phyloP scores from a whole-genome alignment of 805 yeast species.

The Priceomyces haplophilus region DNA sequence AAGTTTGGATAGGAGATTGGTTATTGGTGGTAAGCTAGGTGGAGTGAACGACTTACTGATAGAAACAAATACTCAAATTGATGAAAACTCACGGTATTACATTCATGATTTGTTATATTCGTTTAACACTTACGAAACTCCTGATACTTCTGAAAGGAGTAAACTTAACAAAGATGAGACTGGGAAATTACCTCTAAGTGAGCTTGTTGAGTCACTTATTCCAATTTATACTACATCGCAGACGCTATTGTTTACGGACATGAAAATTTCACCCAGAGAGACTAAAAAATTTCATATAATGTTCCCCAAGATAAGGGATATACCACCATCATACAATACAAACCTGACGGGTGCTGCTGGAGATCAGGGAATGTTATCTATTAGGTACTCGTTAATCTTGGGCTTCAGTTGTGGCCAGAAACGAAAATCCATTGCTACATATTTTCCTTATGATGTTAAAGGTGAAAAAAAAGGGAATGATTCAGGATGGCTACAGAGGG shows the following conservation, averaged over 20 bases:
- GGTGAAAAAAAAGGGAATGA: conserved; percentile 24
- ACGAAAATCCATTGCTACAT: conserved; percentile 21
- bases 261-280: conserved; percentile 17
- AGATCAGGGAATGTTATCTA: conserved; percentile 38
- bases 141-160: conserved; percentile 7
- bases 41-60: conserved; percentile 34
- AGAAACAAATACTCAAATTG: conserved; percentile 14
- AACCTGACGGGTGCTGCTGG: conserved; percentile 39
- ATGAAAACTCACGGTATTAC: conserved; percentile 18
- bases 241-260: conserved; percentile 34
- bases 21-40: conserved; percentile 33
- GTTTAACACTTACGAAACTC: conserved; percentile 23
- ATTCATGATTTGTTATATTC: conserved; percentile 34
- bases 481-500: conserved; percentile 27
- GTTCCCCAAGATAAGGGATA: conserved; percentile 20
- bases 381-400: conserved; percentile 34
- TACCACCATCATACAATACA: conserved; percentile 42
- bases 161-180: neutral
- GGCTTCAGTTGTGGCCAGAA: conserved; percentile 20
- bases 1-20: conserved; percentile 15
- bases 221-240: conserved; percentile 43
- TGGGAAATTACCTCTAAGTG: conserved; percentile 18
- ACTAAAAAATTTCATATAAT: conserved; percentile 19
- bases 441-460: conserved; percentile 33
- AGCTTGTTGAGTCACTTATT: conserved; percentile 28